Conservation (phyloP, 73 alveolate genomes). For the Symbiodinium natans region DNA sequence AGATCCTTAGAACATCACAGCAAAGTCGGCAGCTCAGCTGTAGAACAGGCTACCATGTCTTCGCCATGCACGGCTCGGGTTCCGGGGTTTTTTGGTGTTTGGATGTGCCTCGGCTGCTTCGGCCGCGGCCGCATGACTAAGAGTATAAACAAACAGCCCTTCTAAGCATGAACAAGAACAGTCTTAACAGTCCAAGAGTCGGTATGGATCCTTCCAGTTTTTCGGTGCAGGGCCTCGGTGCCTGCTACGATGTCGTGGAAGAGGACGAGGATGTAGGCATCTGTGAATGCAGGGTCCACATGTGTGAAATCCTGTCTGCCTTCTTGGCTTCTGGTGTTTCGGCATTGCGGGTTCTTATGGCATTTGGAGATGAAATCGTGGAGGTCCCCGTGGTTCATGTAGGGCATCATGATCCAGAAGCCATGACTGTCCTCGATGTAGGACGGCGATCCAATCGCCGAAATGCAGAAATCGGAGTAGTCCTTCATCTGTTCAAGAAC, state of each 20-base stretch:
- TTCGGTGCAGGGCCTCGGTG: background rate
- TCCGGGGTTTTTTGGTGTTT: no score
- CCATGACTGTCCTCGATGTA: background rate
- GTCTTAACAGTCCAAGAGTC: no score
- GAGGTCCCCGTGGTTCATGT: background rate
- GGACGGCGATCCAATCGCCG: background rate
- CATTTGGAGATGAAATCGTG: background rate
- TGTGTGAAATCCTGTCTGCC: background rate
- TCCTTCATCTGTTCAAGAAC: background rate
- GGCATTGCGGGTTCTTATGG: background rate
- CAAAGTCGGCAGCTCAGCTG: no score
- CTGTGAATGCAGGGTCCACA: background rate
- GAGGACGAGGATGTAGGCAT: background rate
- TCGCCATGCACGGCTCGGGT: no score
- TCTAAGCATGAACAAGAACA: no score
- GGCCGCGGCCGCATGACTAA: no score
- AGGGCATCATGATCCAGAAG: constrained; percentile 3
- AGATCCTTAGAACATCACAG: no score
- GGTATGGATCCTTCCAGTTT: background rate
- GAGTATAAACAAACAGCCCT: no score
- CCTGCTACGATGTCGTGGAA: background rate
- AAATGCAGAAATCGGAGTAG: background rate
- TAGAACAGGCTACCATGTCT: no score
- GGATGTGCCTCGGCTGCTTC: no score
- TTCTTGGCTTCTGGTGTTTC: background rate